Percentiles rank a stretch among this genome's conserved stretches.
Evolutionary conservation across 305 asterid species (phyloP).

Genomic region (Nicotiana rustica): DNA sequence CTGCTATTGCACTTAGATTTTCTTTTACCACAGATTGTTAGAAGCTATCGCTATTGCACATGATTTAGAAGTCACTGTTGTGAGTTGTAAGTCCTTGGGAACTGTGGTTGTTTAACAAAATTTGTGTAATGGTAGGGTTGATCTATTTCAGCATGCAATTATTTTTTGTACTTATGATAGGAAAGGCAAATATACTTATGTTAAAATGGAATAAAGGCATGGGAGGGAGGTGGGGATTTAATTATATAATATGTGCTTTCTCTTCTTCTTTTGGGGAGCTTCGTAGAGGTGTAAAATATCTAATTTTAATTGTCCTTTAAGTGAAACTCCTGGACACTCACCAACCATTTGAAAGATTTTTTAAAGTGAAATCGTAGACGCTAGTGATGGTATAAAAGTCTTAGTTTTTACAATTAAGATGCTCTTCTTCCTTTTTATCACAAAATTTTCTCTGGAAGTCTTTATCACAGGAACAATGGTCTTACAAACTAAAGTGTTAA

Average conservation of each 20-base stretch:
- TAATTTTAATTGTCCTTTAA: not conserved
- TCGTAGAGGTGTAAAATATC: conserved; percentile 15
- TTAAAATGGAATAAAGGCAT: too few relatives aligned
- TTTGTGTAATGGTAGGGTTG: not conserved
- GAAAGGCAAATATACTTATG: not conserved
- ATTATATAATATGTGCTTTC: not conserved
- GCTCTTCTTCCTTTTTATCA: not conserved
- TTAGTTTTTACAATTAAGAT: not conserved
- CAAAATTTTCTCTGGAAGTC: not conserved
- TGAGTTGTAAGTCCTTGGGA: not conserved
- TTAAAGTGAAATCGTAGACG: not conserved
- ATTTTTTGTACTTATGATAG: not conserved
- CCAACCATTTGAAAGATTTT: not conserved
- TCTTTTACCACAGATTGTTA: not conserved
- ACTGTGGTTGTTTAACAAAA: not conserved
- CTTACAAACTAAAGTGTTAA: not conserved
- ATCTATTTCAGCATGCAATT: not conserved
- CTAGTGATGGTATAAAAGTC: not conserved
- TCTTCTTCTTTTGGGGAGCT: not conserved
- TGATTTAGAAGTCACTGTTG: not conserved
- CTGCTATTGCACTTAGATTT: not conserved
- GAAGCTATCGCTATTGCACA: not conserved
- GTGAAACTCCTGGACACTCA: not conserved
- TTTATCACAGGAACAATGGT: not conserved
- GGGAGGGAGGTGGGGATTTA: not conserved